A percentile compares a stretch with the other conserved stretches of the same genome.
Evolutionary conservation across 768 basidiomycete genomes (phyloP).

Genomic region (Xanthoconium stramineum): DNA sequence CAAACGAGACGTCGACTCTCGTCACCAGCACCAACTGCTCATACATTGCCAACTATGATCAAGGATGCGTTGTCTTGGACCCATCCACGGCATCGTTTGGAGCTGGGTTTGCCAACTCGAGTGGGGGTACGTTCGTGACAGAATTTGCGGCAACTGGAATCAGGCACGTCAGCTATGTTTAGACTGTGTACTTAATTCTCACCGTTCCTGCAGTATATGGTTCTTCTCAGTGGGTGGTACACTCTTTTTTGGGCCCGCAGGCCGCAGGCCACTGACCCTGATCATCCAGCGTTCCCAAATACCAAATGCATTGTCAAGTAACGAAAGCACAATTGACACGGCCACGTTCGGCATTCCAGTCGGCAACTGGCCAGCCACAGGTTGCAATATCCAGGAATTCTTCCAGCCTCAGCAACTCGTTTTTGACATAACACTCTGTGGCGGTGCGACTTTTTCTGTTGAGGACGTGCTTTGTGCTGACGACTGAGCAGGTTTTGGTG

Average conservation of each 20-base stretch:
- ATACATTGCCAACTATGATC: slow-evolving; percentile 49
- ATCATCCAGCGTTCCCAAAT: slow-evolving; percentile 36
- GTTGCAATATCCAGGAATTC: slow-evolving; percentile 51
- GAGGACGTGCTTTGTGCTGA: slow-evolving; percentile 16
- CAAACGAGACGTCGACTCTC: slow-evolving; percentile 48
- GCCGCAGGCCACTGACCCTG: neutral
- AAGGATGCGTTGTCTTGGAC: slow-evolving; percentile 65
- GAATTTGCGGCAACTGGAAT: slow-evolving; percentile 66
- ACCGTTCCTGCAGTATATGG: slow-evolving; percentile 23
- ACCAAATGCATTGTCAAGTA: slow-evolving; percentile 44
- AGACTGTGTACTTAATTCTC: neutral
- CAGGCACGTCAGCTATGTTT: slow-evolving; percentile 41
- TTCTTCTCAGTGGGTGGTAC: slow-evolving; percentile 27
- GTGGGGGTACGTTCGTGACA: slow-evolving; percentile 75
- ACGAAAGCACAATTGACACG: slow-evolving; percentile 52
- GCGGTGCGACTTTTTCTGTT: slow-evolving; percentile 37
- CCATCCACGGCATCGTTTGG: slow-evolving; percentile 59
- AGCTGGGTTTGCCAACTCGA: slow-evolving; percentile 56
- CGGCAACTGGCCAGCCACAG: slow-evolving; percentile 60
- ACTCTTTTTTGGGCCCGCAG: neutral
- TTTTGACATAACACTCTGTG: slow-evolving; percentile 73
- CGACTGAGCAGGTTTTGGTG: slow-evolving; percentile 30
- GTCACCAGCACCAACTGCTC: slow-evolving; percentile 61
- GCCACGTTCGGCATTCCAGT: slow-evolving; percentile 61
- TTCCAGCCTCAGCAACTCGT: slow-evolving; percentile 66